A percentile compares a stretch with the other conserved stretches of the same genome.
Evolutionary conservation across 2,329 filamentous ascomycete genomes (phyloP).

Genomic region (Penicillium sp.): DNA sequence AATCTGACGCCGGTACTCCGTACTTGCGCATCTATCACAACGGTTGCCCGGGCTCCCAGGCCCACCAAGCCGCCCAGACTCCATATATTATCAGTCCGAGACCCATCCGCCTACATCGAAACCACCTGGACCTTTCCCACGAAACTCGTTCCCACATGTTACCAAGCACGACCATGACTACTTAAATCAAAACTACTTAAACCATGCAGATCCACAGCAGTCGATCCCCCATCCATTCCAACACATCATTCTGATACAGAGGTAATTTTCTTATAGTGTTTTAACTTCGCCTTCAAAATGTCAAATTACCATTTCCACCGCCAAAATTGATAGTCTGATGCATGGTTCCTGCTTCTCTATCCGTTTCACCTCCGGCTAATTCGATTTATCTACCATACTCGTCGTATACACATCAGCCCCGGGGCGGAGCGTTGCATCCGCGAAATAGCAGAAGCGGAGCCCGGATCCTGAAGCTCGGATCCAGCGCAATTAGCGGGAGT

Average conservation of each 20-base stretch:
- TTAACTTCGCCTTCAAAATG: not conserved
- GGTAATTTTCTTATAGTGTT: conserved; percentile 8
- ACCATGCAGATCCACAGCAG: conserved; percentile 9
- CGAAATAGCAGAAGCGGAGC: conserved; percentile 3
- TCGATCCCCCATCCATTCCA: conserved; percentile 5
- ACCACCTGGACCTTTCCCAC: conserved; percentile 2
- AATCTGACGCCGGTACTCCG: not conserved
- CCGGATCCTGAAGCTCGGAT: conserved; percentile 5
- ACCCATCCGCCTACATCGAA: conserved; percentile 5
- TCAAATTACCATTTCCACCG: not conserved
- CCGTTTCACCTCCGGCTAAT: not conserved
- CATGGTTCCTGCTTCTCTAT: not conserved
- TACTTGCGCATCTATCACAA: conserved; percentile 7
- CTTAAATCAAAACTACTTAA: conserved; percentile 4
- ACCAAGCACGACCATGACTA: not conserved
- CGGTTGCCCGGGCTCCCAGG: conserved; percentile 11
- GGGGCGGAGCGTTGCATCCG: not conserved
- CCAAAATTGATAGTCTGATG: conserved; percentile 4
- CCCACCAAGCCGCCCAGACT: conserved; percentile 4
- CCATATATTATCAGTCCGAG: conserved; percentile 9
- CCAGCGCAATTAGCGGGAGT: conserved; percentile 3
- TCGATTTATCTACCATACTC: not conserved
- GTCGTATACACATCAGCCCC: conserved; percentile 1
- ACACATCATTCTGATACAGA: conserved; percentile 14
- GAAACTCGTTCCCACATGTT: conserved; percentile 10